A percentile compares a stretch with the other conserved stretches of the same genome.
Evolutionary conservation across 192 early-diverging fungal species (phyloP).

Genomic region (Entophlyctis luteolus): DNA sequence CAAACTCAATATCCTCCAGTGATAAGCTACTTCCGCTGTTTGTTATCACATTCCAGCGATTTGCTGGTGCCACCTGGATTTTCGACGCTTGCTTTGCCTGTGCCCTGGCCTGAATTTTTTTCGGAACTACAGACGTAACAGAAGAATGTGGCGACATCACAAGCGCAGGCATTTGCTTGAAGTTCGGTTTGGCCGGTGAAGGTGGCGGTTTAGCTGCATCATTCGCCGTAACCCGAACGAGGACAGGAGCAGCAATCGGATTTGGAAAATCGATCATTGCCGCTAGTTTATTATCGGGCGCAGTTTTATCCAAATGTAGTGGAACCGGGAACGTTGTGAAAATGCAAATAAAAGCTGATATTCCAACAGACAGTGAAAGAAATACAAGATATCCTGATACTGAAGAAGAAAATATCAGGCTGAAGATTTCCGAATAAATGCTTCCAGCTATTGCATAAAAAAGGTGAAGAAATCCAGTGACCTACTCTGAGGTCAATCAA

Average conservation of each 20-base stretch:
- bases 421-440: slow-evolving; percentile 27
- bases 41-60: no score
- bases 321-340: slow-evolving; percentile 1
- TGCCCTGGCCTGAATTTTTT: no score
- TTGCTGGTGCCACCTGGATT: background rate
- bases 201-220: no score
- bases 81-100: background rate
- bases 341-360: slow-evolving; percentile 9
- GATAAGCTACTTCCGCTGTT: no score
- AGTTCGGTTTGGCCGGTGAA: background rate
- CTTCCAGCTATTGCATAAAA: slow-evolving; percentile 35
- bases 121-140: background rate
- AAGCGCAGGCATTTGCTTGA: background rate
- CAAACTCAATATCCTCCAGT: no score
- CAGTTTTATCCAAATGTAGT: background rate
- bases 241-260: no score
- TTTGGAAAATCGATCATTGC: no score
- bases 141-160: background rate
- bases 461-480: slow-evolving; percentile 29
- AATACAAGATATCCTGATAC: slow-evolving; percentile 25
- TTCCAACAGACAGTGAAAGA: slow-evolving; percentile 11
- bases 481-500: background rate
- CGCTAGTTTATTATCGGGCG: no score
- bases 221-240: no score
- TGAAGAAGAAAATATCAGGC: background rate